Evolutionary conservation across 208 protist species (phyloP), one percentile per base, ranked within the genome.

Genomic region (Leishmania amazonensis): DNA sequence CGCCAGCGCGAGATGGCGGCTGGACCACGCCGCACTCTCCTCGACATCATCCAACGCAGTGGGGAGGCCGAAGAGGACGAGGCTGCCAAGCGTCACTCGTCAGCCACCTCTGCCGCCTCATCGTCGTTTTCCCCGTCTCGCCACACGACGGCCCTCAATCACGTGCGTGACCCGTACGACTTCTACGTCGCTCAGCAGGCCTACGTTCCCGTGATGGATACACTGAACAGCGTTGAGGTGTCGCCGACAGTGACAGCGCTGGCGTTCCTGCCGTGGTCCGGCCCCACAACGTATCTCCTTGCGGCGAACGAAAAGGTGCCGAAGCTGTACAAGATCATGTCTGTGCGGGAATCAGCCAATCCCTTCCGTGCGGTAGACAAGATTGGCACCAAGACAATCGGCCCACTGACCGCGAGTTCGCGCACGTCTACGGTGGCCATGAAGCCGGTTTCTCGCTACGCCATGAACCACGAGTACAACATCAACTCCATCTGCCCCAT

Each of bases 121-220:
- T 28, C 58, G 13, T 11, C 71, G 8, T 0, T 19, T 9, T n/a
- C 51, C 2, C 51, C 62, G 9, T 38, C 81, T 28, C 76, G 87
- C 42, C 71, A 81, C 49, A 9, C 78, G 8, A 40, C 17, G 11
- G 68, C 47, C 31, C 82, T 87, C 13, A 78, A 85, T 35, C 83
- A 78, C 62, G 81, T 88, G 42, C 68, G 68, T 15, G 83, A 94
- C 57, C 81, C 88, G 35, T 97, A 93, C 75, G 83, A 91, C 60
- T 95, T 95, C 76, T 83, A 86, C 79, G 89, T 89, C 19, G 84
- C 85, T 9, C 87, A 94, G 77, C 89, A 94, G 79, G 89, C 87
- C n/a, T 97, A 97, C 84, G 88, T 88, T 45, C 91, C 92, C 5
- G 89, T 96, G 57, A 96, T 98, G 83, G 93, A 97, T 81, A 93